These are phyloP conservation scores for Pythium utonaiense DNA, from an alignment of 352 stramenopile species.

Conservation along the genomic window DNA sequence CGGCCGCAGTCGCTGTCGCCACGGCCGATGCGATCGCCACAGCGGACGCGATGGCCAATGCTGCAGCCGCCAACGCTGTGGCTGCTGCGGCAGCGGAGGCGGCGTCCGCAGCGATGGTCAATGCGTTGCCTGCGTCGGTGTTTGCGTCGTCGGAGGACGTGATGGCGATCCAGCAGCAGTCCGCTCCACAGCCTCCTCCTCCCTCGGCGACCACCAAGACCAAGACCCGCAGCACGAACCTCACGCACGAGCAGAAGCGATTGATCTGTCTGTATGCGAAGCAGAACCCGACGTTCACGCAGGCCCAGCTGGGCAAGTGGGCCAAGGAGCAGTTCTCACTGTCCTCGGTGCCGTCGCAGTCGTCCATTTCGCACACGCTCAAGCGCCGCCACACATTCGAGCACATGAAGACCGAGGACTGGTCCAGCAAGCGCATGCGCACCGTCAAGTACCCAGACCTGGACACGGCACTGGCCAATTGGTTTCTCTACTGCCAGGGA, in stretches of 20 bases:
- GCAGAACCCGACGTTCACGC: slow-evolving; percentile 67
- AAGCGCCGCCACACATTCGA: slow-evolving; percentile 68
- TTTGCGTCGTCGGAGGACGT: slow-evolving; percentile 2
- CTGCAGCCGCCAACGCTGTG: neutral
- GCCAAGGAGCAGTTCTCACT: slow-evolving; percentile 67
- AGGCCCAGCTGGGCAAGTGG: slow-evolving; percentile 71
- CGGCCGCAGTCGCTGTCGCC: neutral
- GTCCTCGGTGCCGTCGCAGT: slow-evolving; percentile 63
- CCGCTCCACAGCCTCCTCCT: slow-evolving; percentile 1
- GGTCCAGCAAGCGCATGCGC: slow-evolving; percentile 71
- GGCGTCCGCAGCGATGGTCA: neutral
- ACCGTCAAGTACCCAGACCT: slow-evolving; percentile 76
- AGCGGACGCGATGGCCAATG: slow-evolving; percentile 8
- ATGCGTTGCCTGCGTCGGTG: neutral
- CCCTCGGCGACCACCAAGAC: neutral
- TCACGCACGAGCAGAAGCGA: slow-evolving; percentile 81
- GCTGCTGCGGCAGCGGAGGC: slow-evolving; percentile 1
- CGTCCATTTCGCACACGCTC: slow-evolving; percentile 80
- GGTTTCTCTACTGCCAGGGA: slow-evolving; percentile 72
- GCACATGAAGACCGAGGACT: slow-evolving; percentile 70
- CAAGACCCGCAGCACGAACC: slow-evolving; percentile 63
- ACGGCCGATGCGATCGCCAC: slow-evolving; percentile 1
- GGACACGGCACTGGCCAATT: slow-evolving; percentile 76
- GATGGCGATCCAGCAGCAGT: slow-evolving; percentile 8
- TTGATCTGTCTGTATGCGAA: slow-evolving; percentile 72